A percentile compares a stretch with the other conserved stretches of the same genome.
Evolutionary conservation across 148 eudicot genomes (phyloP).

Genomic region (Amaranthus palmeri): DNA sequence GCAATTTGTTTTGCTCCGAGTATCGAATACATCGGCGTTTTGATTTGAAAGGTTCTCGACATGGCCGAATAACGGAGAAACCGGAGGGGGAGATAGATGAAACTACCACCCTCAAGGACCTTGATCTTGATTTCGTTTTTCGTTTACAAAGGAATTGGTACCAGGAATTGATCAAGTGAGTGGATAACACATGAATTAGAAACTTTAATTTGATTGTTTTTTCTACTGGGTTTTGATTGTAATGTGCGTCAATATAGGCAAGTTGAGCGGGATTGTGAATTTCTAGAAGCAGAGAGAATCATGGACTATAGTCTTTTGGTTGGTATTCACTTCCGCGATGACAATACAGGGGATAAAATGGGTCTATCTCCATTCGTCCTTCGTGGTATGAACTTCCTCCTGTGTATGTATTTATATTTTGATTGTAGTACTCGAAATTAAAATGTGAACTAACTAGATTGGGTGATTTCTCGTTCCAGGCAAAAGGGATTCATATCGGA

Average conservation of each 20-base stretch:
- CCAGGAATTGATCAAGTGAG: constrained; percentile 88
- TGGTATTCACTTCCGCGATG: constrained; percentile 88
- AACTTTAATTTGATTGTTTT: not conserved
- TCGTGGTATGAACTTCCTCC: constrained; percentile 23
- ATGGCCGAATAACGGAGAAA: constrained; percentile 80
- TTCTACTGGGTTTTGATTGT: not conserved
- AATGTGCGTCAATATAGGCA: constrained; percentile 41
- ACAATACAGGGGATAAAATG: constrained; percentile 66
- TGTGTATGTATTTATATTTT: not conserved
- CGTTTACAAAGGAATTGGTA: constrained; percentile 83
- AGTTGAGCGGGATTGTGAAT: constrained; percentile 90
- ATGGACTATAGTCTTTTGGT: constrained; percentile 98
- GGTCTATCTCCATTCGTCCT: constrained; percentile 63
- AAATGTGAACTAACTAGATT: not conserved
- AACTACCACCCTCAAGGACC: constrained; percentile 95
- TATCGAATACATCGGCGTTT: constrained; percentile 86
- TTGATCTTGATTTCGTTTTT: constrained; percentile 82
- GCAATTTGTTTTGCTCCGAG: constrained; percentile 90
- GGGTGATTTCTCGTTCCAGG: constrained; percentile 36
- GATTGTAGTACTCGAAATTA: not conserved
- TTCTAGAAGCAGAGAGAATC: constrained; percentile 79
- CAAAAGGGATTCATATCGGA: constrained; percentile 67
- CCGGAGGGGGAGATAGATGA: constrained; percentile 86
- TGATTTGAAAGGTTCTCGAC: constrained; percentile 92
- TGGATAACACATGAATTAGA: not conserved